phyloP scores from a whole-genome alignment of 352 stramenopile genomes.

The Globisporangium cederbergense region DNA sequence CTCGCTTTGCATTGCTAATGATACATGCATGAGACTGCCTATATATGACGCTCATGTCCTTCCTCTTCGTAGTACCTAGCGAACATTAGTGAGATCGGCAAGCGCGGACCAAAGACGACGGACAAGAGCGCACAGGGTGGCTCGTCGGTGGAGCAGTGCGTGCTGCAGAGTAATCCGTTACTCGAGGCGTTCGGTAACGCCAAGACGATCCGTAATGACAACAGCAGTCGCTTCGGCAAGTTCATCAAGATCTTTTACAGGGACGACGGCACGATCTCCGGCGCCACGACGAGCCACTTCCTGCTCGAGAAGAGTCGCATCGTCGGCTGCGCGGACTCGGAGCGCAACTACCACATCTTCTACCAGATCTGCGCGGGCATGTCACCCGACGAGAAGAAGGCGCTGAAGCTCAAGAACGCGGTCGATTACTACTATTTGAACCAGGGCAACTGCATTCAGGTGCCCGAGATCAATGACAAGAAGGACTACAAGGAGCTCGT shows the following conservation, averaged over 20 bases:
- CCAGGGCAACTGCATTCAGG: slow-evolving; percentile 91
- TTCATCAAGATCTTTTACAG: slow-evolving; percentile 96
- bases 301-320: slow-evolving; percentile 98
- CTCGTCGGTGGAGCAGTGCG: slow-evolving; percentile 87
- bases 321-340: slow-evolving; percentile 88
- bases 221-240: slow-evolving; percentile 96
- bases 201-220: slow-evolving; percentile 95
- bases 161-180: slow-evolving; percentile 91
- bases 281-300: slow-evolving; percentile 95
- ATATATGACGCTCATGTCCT: not conserved
- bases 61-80: slow-evolving; percentile 60
- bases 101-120: slow-evolving; percentile 60
- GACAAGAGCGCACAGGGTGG: slow-evolving; percentile 62
- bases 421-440: slow-evolving; percentile 93
- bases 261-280: slow-evolving; percentile 85
- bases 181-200: slow-evolving; percentile 92
- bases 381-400: slow-evolving; percentile 56
- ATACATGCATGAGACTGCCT: not conserved
- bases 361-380: slow-evolving; percentile 94
- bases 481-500: slow-evolving; percentile 92
- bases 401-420: slow-evolving; percentile 81
- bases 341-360: slow-evolving; percentile 99
- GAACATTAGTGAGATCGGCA: slow-evolving; percentile 89
- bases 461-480: slow-evolving; percentile 93
- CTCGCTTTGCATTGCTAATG: not conserved